Evolutionary conservation across 805 yeast genomes (phyloP).

Genomic region (Sugiyamaella mastotermitis): DNA sequence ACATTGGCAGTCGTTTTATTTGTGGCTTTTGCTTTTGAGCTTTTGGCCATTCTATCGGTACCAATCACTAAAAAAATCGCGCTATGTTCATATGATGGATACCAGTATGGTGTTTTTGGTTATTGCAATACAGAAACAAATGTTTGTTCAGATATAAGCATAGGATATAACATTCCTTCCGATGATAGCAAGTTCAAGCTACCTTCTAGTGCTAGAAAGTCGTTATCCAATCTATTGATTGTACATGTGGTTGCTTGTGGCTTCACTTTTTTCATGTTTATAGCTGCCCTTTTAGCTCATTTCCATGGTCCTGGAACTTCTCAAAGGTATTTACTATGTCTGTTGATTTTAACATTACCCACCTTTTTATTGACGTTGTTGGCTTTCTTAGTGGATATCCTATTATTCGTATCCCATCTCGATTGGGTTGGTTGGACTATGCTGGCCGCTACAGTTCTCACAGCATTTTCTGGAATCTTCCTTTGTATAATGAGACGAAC

Average conservation of each 20-base stretch:
- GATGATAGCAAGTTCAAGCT: slow-evolving; percentile 38
- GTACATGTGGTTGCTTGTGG: slow-evolving; percentile 65
- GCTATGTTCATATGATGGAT: slow-evolving; percentile 44
- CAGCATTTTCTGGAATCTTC: slow-evolving; percentile 58
- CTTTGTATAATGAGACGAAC: slow-evolving; percentile 70
- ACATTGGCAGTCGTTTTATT: slow-evolving; percentile 36
- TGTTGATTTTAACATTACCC: slow-evolving; percentile 57
- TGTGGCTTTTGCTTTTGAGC: slow-evolving; percentile 50
- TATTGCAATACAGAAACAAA: slow-evolving; percentile 39
- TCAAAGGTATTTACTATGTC: slow-evolving; percentile 41
- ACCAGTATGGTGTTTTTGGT: slow-evolving; percentile 66
- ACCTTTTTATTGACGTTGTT: slow-evolving; percentile 64
- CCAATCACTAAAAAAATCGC: slow-evolving; percentile 49
- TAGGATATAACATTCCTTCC: slow-evolving; percentile 39
- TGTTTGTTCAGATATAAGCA: slow-evolving; percentile 35
- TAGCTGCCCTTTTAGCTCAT: slow-evolving; percentile 37
- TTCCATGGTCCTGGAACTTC: slow-evolving; percentile 33
- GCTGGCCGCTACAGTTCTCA: slow-evolving; percentile 58
- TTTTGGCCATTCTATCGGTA: slow-evolving; percentile 53
- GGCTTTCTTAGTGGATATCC: slow-evolving; percentile 74
- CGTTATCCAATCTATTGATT: slow-evolving; percentile 53
- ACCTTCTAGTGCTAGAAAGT: slow-evolving; percentile 54
- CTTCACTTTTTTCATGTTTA: slow-evolving; percentile 42
- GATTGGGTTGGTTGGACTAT: slow-evolving; percentile 85
- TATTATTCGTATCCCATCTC: slow-evolving; percentile 69